Evolutionary conservation across 345 rosid genomes (phyloP).

Genomic region (Schrenkiella parvula): DNA sequence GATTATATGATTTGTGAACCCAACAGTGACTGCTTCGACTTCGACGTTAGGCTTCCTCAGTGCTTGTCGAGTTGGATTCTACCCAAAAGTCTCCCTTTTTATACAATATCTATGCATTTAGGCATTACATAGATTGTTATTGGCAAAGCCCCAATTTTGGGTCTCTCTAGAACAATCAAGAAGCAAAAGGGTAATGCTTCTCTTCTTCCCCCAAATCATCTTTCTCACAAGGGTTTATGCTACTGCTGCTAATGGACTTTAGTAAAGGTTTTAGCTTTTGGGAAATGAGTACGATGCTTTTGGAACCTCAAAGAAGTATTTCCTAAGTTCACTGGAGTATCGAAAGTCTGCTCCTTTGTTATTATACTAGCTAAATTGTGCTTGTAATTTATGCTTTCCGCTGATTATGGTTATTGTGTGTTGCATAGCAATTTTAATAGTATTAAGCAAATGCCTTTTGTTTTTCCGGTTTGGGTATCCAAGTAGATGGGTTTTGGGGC

Average conservation of each 20-base stretch:
- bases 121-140: not conserved
- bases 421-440: not conserved
- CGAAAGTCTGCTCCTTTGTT: not conserved
- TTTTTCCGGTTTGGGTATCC: conserved; percentile 1
- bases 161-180: not conserved
- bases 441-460: conserved; percentile 7
- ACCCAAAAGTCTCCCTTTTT: not conserved
- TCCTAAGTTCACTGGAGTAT: not conserved
- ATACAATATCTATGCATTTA: not conserved
- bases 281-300: not conserved
- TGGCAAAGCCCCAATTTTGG: conserved; percentile 12
- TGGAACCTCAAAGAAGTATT: not conserved
- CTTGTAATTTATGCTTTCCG: not conserved
- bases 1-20: conserved; percentile 23
- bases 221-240: not conserved
- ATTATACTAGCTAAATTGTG: not conserved
- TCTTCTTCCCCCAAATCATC: conserved; percentile 1
- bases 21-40: conserved; percentile 20
- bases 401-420: not conserved
- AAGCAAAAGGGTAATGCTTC: conserved; percentile 16
- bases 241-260: not conserved
- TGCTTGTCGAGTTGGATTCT: conserved; percentile 17
- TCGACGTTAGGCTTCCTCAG: conserved; percentile 9
- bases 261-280: conserved; percentile 11
- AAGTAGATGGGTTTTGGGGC: conserved; percentile 56